Percentiles rank a stretch among this genome's conserved stretches.
Evolutionary conservation across 2,329 filamentous ascomycete genomes (phyloP).

Genomic region (Pseudogymnoascus sp.): DNA sequence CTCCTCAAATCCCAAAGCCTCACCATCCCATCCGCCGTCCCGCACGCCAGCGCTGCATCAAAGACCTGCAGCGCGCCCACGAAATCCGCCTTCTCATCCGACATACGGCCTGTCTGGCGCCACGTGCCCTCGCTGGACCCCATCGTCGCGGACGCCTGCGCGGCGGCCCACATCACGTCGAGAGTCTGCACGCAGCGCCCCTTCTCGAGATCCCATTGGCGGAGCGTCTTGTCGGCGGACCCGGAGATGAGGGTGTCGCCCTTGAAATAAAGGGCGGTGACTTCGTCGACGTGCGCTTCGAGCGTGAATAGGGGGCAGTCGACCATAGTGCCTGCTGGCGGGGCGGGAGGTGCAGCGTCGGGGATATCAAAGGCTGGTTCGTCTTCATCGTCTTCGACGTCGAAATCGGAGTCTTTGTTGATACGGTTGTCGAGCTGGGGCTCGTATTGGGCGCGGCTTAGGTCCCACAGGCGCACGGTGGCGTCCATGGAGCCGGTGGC

Average conservation of each 20-base stretch:
- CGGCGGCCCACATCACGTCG: slow-evolving; percentile 95
- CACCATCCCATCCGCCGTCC: slow-evolving; percentile 96
- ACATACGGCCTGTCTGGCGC: slow-evolving; percentile 59
- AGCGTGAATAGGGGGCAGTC: slow-evolving; percentile 87
- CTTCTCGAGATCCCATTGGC: slow-evolving; percentile 95
- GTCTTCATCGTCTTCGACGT: slow-evolving; percentile 50
- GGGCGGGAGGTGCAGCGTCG: slow-evolving; percentile 59
- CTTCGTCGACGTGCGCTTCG: slow-evolving; percentile 84
- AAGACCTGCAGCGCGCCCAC: slow-evolving; percentile 93
- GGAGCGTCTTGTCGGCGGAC: slow-evolving; percentile 91
- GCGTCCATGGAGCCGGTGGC: slow-evolving; percentile 93
- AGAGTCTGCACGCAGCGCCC: slow-evolving; percentile 96
- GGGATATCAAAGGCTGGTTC: slow-evolving; percentile 64
- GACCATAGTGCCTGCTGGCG: slow-evolving; percentile 70
- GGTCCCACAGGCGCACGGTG: slow-evolving; percentile 88
- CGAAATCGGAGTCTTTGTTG: slow-evolving; percentile 49
- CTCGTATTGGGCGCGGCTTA: slow-evolving; percentile 79
- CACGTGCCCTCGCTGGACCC: slow-evolving; percentile 56
- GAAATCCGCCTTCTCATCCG: slow-evolving; percentile 71
- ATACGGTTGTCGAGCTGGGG: slow-evolving; percentile 48
- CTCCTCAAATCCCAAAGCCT: slow-evolving; percentile 92
- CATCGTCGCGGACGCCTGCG: slow-evolving; percentile 70
- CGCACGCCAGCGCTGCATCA: slow-evolving; percentile 88
- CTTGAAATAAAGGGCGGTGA: slow-evolving; percentile 86
- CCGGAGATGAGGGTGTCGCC: slow-evolving; percentile 88